These are phyloP conservation scores for Triadica sebifera DNA, from an alignment of 345 rosid genomes.

Conservation along the genomic window DNA sequence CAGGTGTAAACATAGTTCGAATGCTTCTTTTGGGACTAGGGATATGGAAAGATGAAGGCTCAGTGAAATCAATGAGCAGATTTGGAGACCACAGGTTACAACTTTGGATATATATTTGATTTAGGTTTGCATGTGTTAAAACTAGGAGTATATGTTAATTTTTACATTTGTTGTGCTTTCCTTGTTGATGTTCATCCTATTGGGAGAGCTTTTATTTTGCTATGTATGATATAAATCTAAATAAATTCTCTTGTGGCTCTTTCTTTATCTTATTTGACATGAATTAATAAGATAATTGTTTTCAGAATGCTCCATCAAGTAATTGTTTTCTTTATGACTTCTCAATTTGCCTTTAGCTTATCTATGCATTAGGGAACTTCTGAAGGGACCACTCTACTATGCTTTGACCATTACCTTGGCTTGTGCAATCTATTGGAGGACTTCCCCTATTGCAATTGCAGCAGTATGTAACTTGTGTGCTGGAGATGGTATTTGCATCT, in stretches of 20 bases:
- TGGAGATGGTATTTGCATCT: conserved; percentile 75
- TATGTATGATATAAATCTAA: neutral
- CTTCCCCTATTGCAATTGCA: conserved; percentile 73
- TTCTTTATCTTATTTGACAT: too few relatives aligned
- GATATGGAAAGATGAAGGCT: conserved; percentile 75
- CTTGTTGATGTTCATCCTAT: conserved; percentile 4
- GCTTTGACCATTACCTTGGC: conserved; percentile 58
- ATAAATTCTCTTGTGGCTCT: too few relatives aligned
- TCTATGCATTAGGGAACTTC: conserved; percentile 75
- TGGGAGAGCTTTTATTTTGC: neutral
- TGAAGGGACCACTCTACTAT: conserved; percentile 84
- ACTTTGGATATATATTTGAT: conserved; percentile 4
- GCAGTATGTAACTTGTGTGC: conserved; percentile 92
- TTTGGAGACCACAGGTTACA: conserved; percentile 76
- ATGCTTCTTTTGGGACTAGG: conserved; percentile 82
- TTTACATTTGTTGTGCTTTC: neutral
- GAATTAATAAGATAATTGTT: too few relatives aligned
- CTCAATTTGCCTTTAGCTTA: conserved; percentile 17
- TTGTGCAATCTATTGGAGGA: conserved; percentile 65
- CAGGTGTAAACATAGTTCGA: conserved; percentile 65
- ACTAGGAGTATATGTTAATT: neutral
- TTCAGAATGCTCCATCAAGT: neutral
- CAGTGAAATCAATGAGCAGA: conserved; percentile 94
- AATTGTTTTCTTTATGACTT: neutral
- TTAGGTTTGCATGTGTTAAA: neutral